Base-by-base conservation (phyloP, 2,329 filamentous ascomycete genomes). In the Bipolaris zeicola region DNA sequence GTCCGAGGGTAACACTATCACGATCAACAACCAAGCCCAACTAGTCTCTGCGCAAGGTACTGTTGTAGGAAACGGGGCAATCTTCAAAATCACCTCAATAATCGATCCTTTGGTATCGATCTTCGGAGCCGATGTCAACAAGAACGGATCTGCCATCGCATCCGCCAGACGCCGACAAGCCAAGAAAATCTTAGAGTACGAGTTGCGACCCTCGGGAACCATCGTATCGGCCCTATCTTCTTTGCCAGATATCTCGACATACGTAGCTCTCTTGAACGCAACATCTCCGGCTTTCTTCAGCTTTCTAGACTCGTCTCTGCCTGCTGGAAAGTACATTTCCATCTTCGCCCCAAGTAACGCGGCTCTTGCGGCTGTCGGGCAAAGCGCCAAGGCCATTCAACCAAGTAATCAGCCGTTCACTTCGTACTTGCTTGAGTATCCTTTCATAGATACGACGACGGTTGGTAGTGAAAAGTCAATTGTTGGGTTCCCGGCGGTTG, bases 61-160 rank as follows among this genome's bases (percentile, higher is more conserved):
- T 26, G 8, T 11, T 2, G 48, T 34, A 7, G 48, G 48, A 3
- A 50, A 50, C 48, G 48, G 48, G 10, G 48, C 37, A 10, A 42
- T 50, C 18, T 50, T 42, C 28, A 50, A 50, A 50, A 41, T 50
- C 48, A 42, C 37, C 6, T 33, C 37, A 31, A 10, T 50, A 1
- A 22, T 50, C 37, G 48, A 50, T 8, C 37, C 48, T 13, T 41
- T 50, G 8, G 48, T 33, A 14, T 18, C 6, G 18, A 16, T 50
- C 11, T 50, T 42, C 26, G 38, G 48, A 14, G 11, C 48, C 1
- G 48, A 50, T 7, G 6, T 34, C 14, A 20, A 31, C 48, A 42
- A 41, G 3, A 33, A 37, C 14, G 20, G 36, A 31, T 42, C 48
- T 13, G 2, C 16, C 5, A 22, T 11, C n/a, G 16, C 43, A 3